Base-by-base conservation (phyloP, 345 rosid species). In the Sonneratia alba region DNA sequence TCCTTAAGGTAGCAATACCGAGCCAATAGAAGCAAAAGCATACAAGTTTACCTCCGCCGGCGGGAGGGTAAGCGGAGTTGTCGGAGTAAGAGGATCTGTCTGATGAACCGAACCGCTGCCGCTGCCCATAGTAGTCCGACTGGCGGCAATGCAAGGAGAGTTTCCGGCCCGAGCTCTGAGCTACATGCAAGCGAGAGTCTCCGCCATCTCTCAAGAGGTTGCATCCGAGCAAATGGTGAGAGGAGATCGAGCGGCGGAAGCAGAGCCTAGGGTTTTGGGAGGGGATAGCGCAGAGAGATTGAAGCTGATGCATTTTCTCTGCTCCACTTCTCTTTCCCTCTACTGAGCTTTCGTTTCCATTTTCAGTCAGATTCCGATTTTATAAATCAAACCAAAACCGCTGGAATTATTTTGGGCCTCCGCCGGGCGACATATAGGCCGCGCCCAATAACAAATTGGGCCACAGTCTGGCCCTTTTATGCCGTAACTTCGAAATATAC, bases 121-220 rank as follows among this genome's bases (percentile, higher is more conserved):
- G 77, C 74, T 80, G 76, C 38, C 75, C 87, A 47, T 74, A 81
- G 81, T 83, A 87, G 76, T 90, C 88, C 24, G 85, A 75, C 67
- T 87, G 93, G 12, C 91, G 86, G 81, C 88, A 85, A 74, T 82
- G 83, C 24, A 90, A 76, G 14, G 84, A 72, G 70, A 85, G 76
- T 24, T 57, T 73, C 72, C 70, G 36, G 32, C 1, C 14, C 43
- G 63, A 72, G 42, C 67, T 47, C 69, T 76, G 76, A 66, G 80
- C 59, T 13, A 73, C 36, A 6, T 83, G 70, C 36, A 77, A 48
- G 69, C 70, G 43, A 55, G 42, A 70, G 12, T 47, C 75, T 71
- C 76, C 78, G 36, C 62, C 72, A 72, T 55, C 32, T 75, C 55
- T n/a, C 70, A 66, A 74, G 69, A 27, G 69, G 22, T 21, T 40